Percentiles rank a stretch among this genome's conserved stretches.
phyloP scores from a whole-genome alignment of 352 stramenopile species.

The Globisporangium cederbergense region DNA sequence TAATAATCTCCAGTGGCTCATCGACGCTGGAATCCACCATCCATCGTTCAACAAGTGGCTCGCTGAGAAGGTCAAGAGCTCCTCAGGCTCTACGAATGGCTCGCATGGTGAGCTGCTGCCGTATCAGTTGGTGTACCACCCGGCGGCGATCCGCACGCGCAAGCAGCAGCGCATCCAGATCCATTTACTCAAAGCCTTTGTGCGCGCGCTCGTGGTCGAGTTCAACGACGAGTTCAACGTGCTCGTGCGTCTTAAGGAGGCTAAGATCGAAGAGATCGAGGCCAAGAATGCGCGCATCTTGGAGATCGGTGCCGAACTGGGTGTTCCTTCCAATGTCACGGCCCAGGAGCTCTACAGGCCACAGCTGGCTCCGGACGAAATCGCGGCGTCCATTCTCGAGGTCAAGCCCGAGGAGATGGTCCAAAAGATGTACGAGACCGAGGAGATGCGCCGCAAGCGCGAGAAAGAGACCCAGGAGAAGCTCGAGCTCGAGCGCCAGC shows the following conservation, averaged over 20 bases:
- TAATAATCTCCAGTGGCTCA: constrained; percentile 51
- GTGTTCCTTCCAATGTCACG: constrained; percentile 7
- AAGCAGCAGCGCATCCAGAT: constrained; percentile 88
- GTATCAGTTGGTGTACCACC: constrained; percentile 86
- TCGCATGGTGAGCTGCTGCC: constrained; percentile 38
- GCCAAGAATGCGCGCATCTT: constrained; percentile 85
- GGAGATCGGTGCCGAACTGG: constrained; percentile 82
- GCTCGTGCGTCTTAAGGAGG: constrained; percentile 68
- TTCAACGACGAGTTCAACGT: constrained; percentile 90
- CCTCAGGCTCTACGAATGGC: neutral
- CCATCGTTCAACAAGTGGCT: constrained; percentile 35
- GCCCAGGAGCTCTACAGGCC: constrained; percentile 43
- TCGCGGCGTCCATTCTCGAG: constrained; percentile 61
- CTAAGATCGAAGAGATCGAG: constrained; percentile 85
- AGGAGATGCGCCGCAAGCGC: constrained; percentile 49
- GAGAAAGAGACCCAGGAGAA: constrained; percentile 37
- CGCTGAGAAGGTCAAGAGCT: constrained; percentile 25
- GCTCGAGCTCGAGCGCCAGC: constrained; percentile 35
- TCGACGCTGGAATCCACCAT: constrained; percentile 45
- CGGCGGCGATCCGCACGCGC: constrained; percentile 67
- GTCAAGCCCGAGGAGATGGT: constrained; percentile 79
- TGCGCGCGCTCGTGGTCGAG: constrained; percentile 53
- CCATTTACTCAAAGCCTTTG: constrained; percentile 66
- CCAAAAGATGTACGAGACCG: constrained; percentile 79
- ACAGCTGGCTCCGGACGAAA: constrained; percentile 54